Conservation (phyloP, 192 early-diverging fungal species). For the Entomortierella chlamydospora region DNA sequence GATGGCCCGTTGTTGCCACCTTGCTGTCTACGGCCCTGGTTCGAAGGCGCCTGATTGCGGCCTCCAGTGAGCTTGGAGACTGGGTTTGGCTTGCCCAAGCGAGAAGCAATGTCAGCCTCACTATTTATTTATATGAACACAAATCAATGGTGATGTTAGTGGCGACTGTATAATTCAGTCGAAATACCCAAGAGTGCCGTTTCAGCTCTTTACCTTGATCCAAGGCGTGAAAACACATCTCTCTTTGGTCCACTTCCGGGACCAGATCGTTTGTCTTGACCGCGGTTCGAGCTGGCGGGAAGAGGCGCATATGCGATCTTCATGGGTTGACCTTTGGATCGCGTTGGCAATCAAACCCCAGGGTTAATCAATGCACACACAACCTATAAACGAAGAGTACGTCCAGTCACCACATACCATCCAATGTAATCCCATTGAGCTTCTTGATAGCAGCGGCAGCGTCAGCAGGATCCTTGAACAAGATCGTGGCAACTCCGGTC, state of each 20-base stretch:
- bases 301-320: slow-evolving; percentile 43
- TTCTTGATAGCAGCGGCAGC: slow-evolving; percentile 61
- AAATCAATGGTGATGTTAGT: no score
- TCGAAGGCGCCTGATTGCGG: neutral
- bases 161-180: no score
- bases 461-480: slow-evolving; percentile 55
- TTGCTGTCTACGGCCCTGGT: slow-evolving; percentile 5
- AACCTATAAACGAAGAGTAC: neutral
- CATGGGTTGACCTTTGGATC: slow-evolving; percentile 33
- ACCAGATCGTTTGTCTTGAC: slow-evolving; percentile 13
- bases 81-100: slow-evolving; percentile 41
- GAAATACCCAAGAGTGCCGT: neutral
- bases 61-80: slow-evolving; percentile 12
- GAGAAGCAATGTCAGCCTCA: slow-evolving; percentile 48
- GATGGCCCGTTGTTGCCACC: slow-evolving; percentile 14
- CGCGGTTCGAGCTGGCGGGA: slow-evolving; percentile 9
- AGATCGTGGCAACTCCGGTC: slow-evolving; percentile 60
- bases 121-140: neutral
- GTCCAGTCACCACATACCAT: slow-evolving; percentile 50
- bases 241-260: slow-evolving; percentile 19
- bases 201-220: slow-evolving; percentile 32
- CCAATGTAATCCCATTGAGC: slow-evolving; percentile 61
- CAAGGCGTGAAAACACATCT: slow-evolving; percentile 51
- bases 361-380: neutral
- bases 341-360: neutral